phyloP scores from a whole-genome alignment of 257 asterid genomes.

The Rubia yunnanensis region DNA sequence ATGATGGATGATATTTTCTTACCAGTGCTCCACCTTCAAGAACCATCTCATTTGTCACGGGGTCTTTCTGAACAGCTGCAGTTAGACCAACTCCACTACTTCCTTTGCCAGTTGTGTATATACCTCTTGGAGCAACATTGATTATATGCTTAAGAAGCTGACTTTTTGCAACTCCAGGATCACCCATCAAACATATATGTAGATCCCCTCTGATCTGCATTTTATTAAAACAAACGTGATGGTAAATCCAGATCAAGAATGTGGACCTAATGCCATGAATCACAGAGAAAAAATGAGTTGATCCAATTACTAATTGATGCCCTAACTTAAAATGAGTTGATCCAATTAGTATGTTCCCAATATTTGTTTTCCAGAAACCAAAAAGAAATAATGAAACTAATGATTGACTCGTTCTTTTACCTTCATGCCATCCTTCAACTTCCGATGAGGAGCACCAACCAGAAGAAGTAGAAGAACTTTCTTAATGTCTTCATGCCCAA shows the following conservation, averaged over 20 bases:
- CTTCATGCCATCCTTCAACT: slow-evolving; percentile 95
- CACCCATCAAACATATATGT: slow-evolving; percentile 86
- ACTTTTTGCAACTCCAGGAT: slow-evolving; percentile 98
- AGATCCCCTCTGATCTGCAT: slow-evolving; percentile 78
- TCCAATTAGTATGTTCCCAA: neutral
- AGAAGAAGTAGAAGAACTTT: slow-evolving; percentile 95
- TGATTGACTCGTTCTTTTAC: slow-evolving; percentile 24
- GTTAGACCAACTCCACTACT: slow-evolving; percentile 99
- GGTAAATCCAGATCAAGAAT: neutral
- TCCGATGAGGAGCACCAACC: slow-evolving; percentile 95
- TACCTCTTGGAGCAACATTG: slow-evolving; percentile 92
- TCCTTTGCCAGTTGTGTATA: slow-evolving; percentile 95
- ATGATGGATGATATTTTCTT: slow-evolving; percentile 20
- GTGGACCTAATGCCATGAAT: neutral
- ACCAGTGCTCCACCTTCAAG: slow-evolving; percentile 99
- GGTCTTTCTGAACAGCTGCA: slow-evolving; percentile 98
- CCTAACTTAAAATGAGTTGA: neutral
- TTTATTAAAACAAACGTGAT: neutral
- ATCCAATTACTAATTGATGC: neutral
- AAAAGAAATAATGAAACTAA: neutral
- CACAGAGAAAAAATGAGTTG: neutral
- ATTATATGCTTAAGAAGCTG: slow-evolving; percentile 98
- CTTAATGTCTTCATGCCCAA: slow-evolving; percentile 89
- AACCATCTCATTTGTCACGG: slow-evolving; percentile 95
- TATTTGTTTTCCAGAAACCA: neutral